Percentiles rank a stretch among this genome's conserved stretches.
These are phyloP conservation scores for Acer saccharum DNA, from an alignment of 345 rosid genomes.

Conservation along the genomic window DNA sequence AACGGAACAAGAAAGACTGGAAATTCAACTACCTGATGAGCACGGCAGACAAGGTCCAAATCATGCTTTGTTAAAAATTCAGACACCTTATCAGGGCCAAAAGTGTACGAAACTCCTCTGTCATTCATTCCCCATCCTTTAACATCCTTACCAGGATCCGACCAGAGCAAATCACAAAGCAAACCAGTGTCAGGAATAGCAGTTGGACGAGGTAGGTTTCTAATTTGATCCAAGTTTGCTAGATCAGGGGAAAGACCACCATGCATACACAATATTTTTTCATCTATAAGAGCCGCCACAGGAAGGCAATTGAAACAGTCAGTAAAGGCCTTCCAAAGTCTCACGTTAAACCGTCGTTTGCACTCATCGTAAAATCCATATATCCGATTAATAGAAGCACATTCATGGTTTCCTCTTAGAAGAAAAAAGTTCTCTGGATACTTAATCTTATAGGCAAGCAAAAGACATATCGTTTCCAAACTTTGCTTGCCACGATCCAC, in stretches of 20 bases:
- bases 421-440: conserved; percentile 93
- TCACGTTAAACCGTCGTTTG: conserved; percentile 88
- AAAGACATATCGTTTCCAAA: conserved; percentile 92
- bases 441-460: conserved; percentile 88
- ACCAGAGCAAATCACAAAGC: conserved; percentile 95
- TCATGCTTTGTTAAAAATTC: conserved; percentile 77
- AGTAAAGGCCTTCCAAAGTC: conserved; percentile 88
- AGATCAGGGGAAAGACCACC: conserved; percentile 97
- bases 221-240: conserved; percentile 72
- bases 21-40: conserved; percentile 72
- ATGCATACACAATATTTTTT: conserved; percentile 94
- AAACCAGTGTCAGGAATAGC: conserved; percentile 78
- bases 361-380: conserved; percentile 97
- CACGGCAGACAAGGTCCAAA: conserved; percentile 93
- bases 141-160: conserved; percentile 89
- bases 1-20: neutral
- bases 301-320: conserved; percentile 96
- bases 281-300: conserved; percentile 86
- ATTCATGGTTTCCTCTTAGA: conserved; percentile 89
- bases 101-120: conserved; percentile 91
- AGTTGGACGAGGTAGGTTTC: conserved; percentile 71
- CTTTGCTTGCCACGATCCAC: conserved; percentile 97
- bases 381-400: conserved; percentile 90
- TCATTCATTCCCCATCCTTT: conserved; percentile 98
- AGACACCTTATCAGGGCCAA: conserved; percentile 84